These are phyloP conservation scores for Magnolia sinica DNA, from an alignment of 164 flowering plant species.

Conservation along the genomic window DNA sequence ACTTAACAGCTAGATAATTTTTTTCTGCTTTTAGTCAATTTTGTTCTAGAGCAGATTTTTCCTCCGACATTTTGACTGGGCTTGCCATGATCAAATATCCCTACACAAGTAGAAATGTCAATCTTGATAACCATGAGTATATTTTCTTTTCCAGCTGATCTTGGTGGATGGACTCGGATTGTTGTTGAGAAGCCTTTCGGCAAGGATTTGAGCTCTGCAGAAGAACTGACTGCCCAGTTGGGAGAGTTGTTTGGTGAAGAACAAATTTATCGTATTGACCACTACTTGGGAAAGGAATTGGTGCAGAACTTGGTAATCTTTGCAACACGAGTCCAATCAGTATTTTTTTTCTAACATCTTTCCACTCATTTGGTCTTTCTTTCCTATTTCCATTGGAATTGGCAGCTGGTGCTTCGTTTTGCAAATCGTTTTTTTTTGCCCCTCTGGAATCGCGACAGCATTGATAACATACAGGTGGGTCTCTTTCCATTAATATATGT, in stretches of 20 bases:
- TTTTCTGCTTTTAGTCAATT: too few species aligned
- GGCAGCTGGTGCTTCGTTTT: constrained; percentile 81
- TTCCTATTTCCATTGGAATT: constrained; percentile 9
- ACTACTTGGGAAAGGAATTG: constrained; percentile 94
- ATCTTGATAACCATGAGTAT: not conserved
- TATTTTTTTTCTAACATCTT: not conserved
- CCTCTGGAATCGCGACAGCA: constrained; percentile 75
- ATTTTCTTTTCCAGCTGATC: constrained; percentile 61
- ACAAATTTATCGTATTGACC: constrained; percentile 97
- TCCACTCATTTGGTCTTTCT: not conserved
- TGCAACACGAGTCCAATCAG: not conserved
- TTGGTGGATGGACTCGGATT: constrained; percentile 97
- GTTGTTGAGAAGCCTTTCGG: constrained; percentile 99
- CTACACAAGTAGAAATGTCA: not conserved
- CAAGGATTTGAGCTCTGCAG: constrained; percentile 82
- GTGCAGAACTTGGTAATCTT: constrained; percentile 90
- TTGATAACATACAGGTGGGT: constrained; percentile 64
- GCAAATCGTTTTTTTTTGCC: constrained; percentile 78
- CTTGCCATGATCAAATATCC: not conserved
- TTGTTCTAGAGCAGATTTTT: not conserved
- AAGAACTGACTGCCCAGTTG: constrained; percentile 77
- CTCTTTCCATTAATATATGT: not conserved
- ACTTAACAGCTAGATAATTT: too few species aligned
- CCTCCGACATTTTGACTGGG: not conserved
- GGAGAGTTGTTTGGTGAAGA: constrained; percentile 89